Evolutionary conservation across 129 eudicot species (phyloP), one percentile per base, ranked within the genome.

Genomic region (Saposhnikovia divaricata): DNA sequence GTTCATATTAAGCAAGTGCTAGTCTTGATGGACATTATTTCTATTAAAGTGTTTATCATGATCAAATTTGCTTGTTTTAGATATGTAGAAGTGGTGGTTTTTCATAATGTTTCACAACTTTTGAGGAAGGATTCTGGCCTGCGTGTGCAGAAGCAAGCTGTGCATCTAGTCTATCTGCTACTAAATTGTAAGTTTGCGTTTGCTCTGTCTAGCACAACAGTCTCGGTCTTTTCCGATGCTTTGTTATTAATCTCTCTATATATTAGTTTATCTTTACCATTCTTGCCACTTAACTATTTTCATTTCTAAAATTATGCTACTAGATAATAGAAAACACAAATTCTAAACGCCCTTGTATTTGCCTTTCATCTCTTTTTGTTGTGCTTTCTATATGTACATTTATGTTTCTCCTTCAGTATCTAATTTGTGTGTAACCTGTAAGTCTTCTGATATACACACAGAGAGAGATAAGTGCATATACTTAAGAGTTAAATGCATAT

Each of bases 91-190:
- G 82, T 79, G 50, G 4, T 74, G 15, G 85, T 84, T 51, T 92
- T 89, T 80, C 88, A 81, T 86, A 91, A 81, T 80, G 75, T 95
- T 50, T 84, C 94, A 77, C 86, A 82, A 79, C 83, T 95, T 34
- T 80, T 95, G 82, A 84, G 87, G 80, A 92, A 87, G 83, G 94
- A 86, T 82, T 85, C 93, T 53, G 94, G 97, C 66, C 66, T 89
- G 78, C 80, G 57, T 77, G 90, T 92, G 76, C 96, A 85, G 77
- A 88, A 86, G 86, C 91, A 87, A 86, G 85, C 91, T 18, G 84
- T 92, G 13, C 91, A 82, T 86, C 91, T 89, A 74, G 88, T 95
- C 68, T 87, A 89, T 76, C 89, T 90, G 79, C 89, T 95, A 81
- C 85, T 91, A 72, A 95, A 90, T 82, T 95, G 98, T 95, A 87